Evolutionary conservation across 2,329 filamentous ascomycete genomes (phyloP).

Genomic region (Fusarium protoensiforme): DNA sequence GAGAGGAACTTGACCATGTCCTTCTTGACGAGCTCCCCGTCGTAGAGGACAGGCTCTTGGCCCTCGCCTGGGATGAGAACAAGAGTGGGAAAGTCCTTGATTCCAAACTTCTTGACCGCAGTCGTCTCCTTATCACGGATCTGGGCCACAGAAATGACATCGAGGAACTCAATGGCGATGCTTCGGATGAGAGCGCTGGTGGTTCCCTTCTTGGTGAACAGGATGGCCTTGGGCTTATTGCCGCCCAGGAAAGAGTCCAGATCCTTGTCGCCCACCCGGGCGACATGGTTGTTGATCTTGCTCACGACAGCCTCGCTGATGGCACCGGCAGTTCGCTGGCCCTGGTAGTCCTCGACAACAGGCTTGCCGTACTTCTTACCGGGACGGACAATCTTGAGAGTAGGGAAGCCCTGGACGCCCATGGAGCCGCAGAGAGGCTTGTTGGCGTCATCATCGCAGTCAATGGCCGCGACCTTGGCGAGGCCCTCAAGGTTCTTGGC

Average conservation of each 20-base stretch:
- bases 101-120: constrained; percentile 77
- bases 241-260: constrained; percentile 80
- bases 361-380: constrained; percentile 84
- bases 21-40: constrained; percentile 87
- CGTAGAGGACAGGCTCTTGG: constrained; percentile 76
- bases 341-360: constrained; percentile 90
- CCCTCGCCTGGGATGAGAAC: constrained; percentile 80
- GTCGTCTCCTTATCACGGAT: constrained; percentile 82
- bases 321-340: constrained; percentile 81
- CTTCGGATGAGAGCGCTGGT: constrained; percentile 85
- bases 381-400: constrained; percentile 91
- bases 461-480: constrained; percentile 92
- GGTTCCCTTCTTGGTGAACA: constrained; percentile 94
- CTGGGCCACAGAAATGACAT: constrained; percentile 82
- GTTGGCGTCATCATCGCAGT: constrained; percentile 95
- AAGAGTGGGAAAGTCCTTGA: constrained; percentile 82
- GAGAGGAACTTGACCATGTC: constrained; percentile 85
- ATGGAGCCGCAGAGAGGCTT: constrained; percentile 87
- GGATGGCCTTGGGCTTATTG: constrained; percentile 81
- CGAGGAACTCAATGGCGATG: constrained; percentile 90
- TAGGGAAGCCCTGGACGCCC: constrained; percentile 94
- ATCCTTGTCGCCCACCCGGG: constrained; percentile 81
- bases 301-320: constrained; percentile 88
- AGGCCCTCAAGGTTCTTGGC: constrained; percentile 90
- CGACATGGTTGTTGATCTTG: constrained; percentile 93